Evolutionary conservation across 306 rosid species (phyloP).

Genomic region (Cucumis cinereus): DNA sequence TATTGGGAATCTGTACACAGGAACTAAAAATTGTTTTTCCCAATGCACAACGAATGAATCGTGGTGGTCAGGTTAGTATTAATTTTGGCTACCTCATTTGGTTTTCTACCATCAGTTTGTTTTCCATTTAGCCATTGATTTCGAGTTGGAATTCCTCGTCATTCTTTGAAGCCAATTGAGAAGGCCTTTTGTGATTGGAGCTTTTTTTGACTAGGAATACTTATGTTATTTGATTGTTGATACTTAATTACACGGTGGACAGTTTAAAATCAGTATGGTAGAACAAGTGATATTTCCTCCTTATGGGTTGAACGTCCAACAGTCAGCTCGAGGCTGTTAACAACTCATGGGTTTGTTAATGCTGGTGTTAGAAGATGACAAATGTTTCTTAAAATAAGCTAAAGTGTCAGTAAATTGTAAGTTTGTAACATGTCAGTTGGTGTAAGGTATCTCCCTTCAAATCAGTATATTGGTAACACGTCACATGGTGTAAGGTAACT

Average conservation of each 20-base stretch:
- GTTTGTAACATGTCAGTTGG: too few relatives aligned
- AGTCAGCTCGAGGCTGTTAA: neutral
- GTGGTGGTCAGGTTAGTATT: conserved; percentile 84
- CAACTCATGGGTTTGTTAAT: neutral
- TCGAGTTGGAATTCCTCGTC: neutral
- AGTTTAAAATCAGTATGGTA: neutral
- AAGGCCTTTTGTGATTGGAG: neutral
- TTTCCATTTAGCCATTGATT: neutral
- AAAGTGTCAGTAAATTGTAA: neutral
- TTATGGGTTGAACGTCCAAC: neutral
- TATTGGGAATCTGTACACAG: conserved; percentile 24
- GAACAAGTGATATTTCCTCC: neutral
- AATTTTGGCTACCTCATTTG: neutral
- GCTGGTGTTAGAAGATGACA: neutral
- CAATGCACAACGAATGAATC: conserved; percentile 80
- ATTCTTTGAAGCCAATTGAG: neutral
- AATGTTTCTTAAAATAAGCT: neutral
- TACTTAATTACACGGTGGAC: neutral
- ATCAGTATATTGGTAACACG: too few relatives aligned
- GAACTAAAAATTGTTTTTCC: conserved; percentile 80
- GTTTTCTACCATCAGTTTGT: neutral
- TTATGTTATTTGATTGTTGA: neutral
- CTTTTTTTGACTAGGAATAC: neutral
- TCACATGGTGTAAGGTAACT: too few relatives aligned
- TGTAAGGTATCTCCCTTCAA: too few relatives aligned